Conservation (phyloP, 768 basidiomycete species). For the Cytidiella melzeri region DNA sequence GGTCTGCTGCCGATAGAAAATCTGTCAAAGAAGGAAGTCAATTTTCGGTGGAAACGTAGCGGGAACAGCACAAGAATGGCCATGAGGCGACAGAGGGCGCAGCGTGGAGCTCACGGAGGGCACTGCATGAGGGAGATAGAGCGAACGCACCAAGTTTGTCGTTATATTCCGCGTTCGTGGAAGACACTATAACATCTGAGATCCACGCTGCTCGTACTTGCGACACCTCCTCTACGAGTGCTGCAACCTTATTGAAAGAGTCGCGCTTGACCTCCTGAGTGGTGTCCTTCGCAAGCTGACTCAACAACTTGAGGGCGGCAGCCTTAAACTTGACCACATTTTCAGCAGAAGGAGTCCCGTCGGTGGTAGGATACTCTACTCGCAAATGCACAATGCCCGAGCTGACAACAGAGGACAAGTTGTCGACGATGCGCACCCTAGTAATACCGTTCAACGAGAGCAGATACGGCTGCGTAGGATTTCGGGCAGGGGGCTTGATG, state of each 20-base stretch:
- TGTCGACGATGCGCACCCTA: slow-evolving; percentile 53
- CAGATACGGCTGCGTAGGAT: slow-evolving; percentile 54
- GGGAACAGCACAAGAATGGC: too few species aligned
- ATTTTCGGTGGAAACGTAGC: too few species aligned
- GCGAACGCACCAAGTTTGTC: slow-evolving; percentile 65
- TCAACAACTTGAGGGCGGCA: slow-evolving; percentile 59
- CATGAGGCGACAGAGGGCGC: too few species aligned
- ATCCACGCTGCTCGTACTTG: slow-evolving; percentile 62
- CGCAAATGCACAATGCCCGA: slow-evolving; percentile 21
- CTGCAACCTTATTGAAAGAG: slow-evolving; percentile 60
- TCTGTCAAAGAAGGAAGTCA: too few species aligned
- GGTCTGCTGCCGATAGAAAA: slow-evolving; percentile 53
- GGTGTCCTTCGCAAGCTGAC: slow-evolving; percentile 47
- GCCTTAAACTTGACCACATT: slow-evolving; percentile 62
- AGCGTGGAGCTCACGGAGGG: too few species aligned
- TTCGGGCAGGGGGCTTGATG: slow-evolving; percentile 51
- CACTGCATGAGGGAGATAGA: too few species aligned
- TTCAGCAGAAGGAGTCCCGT: slow-evolving; percentile 43
- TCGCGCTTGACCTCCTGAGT: slow-evolving; percentile 48
- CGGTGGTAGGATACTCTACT: slow-evolving; percentile 30
- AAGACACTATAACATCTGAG: slow-evolving; percentile 68
- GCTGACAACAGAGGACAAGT: not conserved
- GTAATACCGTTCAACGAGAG: slow-evolving; percentile 69
- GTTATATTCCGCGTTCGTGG: slow-evolving; percentile 55
- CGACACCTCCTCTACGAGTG: slow-evolving; percentile 68